Conservation (phyloP, 1,284 basidiomycete species). For the Puccinia polysora region DNA sequence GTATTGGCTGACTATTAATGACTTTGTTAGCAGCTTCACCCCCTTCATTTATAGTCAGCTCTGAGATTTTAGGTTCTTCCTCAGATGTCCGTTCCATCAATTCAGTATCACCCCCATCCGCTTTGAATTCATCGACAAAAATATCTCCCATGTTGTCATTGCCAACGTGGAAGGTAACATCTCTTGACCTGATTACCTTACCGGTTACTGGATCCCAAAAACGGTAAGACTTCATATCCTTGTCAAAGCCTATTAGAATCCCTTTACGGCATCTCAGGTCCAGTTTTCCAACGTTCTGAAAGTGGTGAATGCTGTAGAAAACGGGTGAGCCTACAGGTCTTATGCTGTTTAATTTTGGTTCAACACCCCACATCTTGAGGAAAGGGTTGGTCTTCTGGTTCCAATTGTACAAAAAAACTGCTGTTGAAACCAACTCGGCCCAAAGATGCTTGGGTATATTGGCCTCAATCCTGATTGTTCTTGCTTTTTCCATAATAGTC, state of each 20-base stretch:
- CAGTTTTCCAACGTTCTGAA: not conserved
- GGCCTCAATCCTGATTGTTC: not conserved
- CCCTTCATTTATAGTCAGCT: not conserved
- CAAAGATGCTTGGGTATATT: not conserved
- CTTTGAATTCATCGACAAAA: not conserved
- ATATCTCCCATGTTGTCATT: not conserved
- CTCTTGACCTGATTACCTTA: not conserved
- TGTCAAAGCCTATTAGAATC: not conserved
- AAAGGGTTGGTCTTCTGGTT: not conserved
- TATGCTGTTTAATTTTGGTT: not conserved
- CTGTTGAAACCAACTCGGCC: slow-evolving; percentile 3
- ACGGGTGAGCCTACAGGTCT: not conserved
- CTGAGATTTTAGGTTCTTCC: not conserved
- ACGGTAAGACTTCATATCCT: not conserved
- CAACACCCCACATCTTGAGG: not conserved
- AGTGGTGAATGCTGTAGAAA: not conserved
- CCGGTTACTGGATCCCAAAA: not conserved
- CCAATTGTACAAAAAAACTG: not conserved
- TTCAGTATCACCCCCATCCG: not conserved
- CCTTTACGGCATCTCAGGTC: not conserved
- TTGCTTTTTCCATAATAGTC: slow-evolving; percentile 7
- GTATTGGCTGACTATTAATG: not conserved
- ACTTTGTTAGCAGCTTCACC: not conserved
- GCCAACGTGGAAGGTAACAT: not conserved
- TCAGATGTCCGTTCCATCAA: not conserved